Percentiles rank a stretch among this genome's conserved stretches.
These are phyloP conservation scores for Conticribra guillardii DNA, from an alignment of 108 stramenopile species.

Conservation along the genomic window DNA sequence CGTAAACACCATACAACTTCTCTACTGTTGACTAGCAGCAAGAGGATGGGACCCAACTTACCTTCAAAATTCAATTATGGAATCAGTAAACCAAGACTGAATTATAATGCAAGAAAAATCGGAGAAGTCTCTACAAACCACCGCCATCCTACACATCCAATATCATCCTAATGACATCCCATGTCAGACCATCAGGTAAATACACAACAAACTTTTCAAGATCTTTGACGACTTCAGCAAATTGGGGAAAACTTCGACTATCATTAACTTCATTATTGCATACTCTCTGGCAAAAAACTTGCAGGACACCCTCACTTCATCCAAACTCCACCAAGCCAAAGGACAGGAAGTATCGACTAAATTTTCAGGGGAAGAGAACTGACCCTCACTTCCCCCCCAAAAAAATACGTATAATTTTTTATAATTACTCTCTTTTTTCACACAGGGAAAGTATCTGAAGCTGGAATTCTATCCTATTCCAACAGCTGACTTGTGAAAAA, in stretches of 20 bases:
- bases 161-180: not conserved
- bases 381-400: too few relatives aligned
- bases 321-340: not conserved
- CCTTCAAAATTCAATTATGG: too few relatives aligned
- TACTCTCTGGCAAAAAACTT: not conserved
- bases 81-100: not conserved
- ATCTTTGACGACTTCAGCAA: not conserved
- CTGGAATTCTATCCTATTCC: too few relatives aligned
- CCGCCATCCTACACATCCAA: not conserved
- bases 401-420: too few relatives aligned
- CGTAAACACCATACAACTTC: too few relatives aligned
- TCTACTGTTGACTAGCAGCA: too few relatives aligned
- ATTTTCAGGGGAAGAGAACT: too few relatives aligned
- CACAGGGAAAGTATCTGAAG: too few relatives aligned
- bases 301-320: not conserved
- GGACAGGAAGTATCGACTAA: not conserved
- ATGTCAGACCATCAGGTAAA: not conserved
- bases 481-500: too few relatives aligned
- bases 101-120: not conserved
- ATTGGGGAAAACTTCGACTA: not conserved
- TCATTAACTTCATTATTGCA: not conserved
- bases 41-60: too few relatives aligned
- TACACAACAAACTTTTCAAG: not conserved
- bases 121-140: not conserved
- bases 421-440: too few relatives aligned